Conservation (phyloP, 2,329 filamentous ascomycete genomes). For the Pestalotiopsis sp. region DNA sequence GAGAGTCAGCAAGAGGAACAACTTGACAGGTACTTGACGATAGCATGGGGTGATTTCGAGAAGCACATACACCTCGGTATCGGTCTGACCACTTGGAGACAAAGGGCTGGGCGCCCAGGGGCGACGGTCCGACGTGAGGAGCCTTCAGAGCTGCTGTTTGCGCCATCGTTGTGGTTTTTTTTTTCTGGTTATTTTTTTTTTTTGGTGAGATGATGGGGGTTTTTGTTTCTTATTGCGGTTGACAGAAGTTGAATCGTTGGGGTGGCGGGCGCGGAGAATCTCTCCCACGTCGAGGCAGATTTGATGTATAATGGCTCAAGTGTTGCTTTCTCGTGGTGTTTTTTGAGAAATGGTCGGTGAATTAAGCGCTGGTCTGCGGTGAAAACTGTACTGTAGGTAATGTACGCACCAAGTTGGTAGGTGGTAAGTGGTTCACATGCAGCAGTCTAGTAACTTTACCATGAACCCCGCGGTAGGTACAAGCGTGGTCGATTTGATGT, state of each 20-base stretch:
- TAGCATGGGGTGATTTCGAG: not conserved
- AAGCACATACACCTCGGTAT: slow-evolving; percentile 61
- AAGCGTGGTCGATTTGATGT: too few relatives aligned
- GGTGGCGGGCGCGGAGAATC: not conserved
- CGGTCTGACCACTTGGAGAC: slow-evolving; percentile 61
- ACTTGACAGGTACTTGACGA: not conserved
- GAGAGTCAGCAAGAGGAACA: not conserved
- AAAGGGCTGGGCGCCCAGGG: slow-evolving; percentile 36
- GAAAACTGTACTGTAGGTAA: too few relatives aligned
- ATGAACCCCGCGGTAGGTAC: too few relatives aligned
- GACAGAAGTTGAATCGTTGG: not conserved
- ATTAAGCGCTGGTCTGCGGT: too few relatives aligned
- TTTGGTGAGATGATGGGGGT: not conserved
- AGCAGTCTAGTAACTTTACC: too few relatives aligned
- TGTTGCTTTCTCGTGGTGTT: too few relatives aligned
- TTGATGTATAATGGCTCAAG: too few relatives aligned
- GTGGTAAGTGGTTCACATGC: too few relatives aligned
- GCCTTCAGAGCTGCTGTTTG: slow-evolving; percentile 6
- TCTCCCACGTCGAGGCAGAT: too few relatives aligned
- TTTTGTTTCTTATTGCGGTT: not conserved
- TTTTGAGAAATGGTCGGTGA: too few relatives aligned
- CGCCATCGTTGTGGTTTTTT: slow-evolving; percentile 4
- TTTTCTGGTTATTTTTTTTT: not conserved
- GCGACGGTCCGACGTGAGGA: slow-evolving; percentile 17
- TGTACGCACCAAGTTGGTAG: too few relatives aligned